A percentile compares a stretch with the other conserved stretches of the same genome.
Conservation (phyloP, 345 rosid species). For the Orychophragmus violaceus region DNA sequence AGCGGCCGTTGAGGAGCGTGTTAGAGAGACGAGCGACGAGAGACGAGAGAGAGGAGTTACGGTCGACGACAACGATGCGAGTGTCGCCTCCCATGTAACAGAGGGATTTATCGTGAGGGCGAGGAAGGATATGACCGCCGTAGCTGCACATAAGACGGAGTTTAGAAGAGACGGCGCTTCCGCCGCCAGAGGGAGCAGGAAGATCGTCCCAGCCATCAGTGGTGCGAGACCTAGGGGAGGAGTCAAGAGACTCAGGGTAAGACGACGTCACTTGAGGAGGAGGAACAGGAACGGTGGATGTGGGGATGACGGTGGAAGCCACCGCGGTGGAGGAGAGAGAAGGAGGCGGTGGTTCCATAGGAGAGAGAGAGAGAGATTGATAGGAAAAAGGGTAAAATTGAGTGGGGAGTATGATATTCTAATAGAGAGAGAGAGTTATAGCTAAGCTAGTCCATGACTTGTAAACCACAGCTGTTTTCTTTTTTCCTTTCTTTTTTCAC, state of each 20-base stretch:
- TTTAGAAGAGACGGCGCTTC: constrained; percentile 42
- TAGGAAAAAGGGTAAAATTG: neutral
- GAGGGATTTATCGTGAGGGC: constrained; percentile 82
- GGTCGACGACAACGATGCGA: constrained; percentile 84
- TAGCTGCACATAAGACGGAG: constrained; percentile 93
- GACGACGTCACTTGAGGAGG: constrained; percentile 10
- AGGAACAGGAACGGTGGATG: constrained; percentile 20
- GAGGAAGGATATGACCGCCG: constrained; percentile 86
- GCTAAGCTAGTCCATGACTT: constrained; percentile 28
- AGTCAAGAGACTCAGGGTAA: constrained; percentile 57
- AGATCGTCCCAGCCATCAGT: constrained; percentile 67
- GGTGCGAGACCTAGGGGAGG: constrained; percentile 83
- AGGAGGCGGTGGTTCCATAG: constrained; percentile 31
- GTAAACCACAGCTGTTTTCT: constrained; percentile 27
- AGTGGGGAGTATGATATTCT: constrained; percentile 8
- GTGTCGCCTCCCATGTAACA: constrained; percentile 90
- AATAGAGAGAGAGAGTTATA: neutral
- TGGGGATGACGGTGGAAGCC: constrained; percentile 23
- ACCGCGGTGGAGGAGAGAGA: constrained; percentile 18
- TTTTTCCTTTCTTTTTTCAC: neutral
- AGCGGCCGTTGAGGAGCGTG: constrained; percentile 49
- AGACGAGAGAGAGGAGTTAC: constrained; percentile 49
- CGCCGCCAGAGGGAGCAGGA: constrained; percentile 27
- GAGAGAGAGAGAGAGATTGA: neutral
- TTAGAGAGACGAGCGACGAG: constrained; percentile 57